These are phyloP conservation scores for Trichoderma sp. DNA, from an alignment of 2,329 filamentous ascomycete genomes.

Conservation along the genomic window DNA sequence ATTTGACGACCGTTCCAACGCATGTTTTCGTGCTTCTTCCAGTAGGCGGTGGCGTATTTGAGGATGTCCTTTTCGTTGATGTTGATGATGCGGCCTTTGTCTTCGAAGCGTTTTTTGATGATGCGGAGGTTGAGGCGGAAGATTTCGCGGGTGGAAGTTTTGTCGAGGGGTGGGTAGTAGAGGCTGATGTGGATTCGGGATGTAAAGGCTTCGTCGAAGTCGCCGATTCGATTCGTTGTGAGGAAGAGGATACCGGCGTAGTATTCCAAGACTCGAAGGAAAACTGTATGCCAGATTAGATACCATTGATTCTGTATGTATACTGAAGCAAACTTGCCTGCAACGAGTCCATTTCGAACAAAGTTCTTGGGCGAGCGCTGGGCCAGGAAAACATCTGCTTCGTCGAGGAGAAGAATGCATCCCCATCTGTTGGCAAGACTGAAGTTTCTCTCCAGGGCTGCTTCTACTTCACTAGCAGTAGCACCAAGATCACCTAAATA, in stretches of 20 bases:
- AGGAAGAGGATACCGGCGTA: conserved; percentile 40
- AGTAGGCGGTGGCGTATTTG: neutral
- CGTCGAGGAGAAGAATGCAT: conserved; percentile 33
- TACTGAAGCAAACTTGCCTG: conserved; percentile 1
- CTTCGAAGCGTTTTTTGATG: conserved; percentile 26
- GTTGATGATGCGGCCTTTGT: neutral
- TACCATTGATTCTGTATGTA: neutral
- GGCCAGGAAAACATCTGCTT: conserved; percentile 34
- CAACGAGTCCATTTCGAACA: conserved; percentile 38
- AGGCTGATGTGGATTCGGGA: conserved; percentile 39
- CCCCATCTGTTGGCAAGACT: conserved; percentile 30
- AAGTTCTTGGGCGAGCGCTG: conserved; percentile 27
- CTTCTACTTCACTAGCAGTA: conserved; percentile 4
- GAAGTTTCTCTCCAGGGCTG: conserved; percentile 40
- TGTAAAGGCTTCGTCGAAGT: conserved; percentile 41
- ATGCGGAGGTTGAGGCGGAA: conserved; percentile 25
- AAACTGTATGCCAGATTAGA: conserved; percentile 28
- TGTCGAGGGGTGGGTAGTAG: conserved; percentile 30
- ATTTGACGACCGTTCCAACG: conserved; percentile 27
- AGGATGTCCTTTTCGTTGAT: neutral
- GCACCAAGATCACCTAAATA: conserved; percentile 23
- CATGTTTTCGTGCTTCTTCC: neutral
- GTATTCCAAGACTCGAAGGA: conserved; percentile 40
- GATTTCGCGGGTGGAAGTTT: conserved; percentile 1
- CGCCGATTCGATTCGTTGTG: conserved; percentile 39